These are phyloP conservation scores for Hymenoscyphus occultus DNA, from an alignment of 2,329 filamentous ascomycete genomes.

Conservation along the genomic window DNA sequence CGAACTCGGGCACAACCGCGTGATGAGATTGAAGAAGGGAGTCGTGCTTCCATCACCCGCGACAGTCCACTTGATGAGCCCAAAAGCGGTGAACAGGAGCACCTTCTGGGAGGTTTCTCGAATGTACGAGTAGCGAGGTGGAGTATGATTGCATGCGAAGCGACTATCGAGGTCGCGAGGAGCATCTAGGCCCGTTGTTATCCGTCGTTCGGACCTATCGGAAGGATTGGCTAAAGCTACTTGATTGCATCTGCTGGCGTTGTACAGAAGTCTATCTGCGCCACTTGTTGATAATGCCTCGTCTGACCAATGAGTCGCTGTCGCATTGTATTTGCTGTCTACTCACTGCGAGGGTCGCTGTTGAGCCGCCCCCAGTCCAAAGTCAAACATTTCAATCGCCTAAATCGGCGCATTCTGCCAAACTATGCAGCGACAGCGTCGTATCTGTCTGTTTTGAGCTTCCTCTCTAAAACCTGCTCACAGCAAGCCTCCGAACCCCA, in stretches of 20 bases:
- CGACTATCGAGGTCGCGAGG: background rate
- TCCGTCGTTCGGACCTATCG: background rate
- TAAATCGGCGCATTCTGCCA: slow-evolving; percentile 1
- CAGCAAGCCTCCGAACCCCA: slow-evolving; percentile 1
- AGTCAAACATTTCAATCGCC: background rate
- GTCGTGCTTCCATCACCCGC: background rate
- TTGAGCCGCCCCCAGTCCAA: background rate
- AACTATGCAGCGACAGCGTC: too few relatives aligned
- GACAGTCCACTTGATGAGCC: background rate
- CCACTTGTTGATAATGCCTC: background rate
- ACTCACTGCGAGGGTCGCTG: background rate
- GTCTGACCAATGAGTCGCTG: background rate
- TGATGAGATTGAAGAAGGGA: background rate
- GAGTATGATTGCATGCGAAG: background rate
- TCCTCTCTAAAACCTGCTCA: slow-evolving; percentile 1
- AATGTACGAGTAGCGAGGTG: background rate
- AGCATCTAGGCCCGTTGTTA: slow-evolving; percentile 2
- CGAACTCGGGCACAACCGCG: background rate
- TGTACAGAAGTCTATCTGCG: slow-evolving; percentile 3
- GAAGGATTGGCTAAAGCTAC: background rate
- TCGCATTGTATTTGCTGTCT: background rate
- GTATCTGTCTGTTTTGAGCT: slow-evolving; percentile 1
- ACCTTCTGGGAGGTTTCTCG: background rate
- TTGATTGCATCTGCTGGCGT: background rate
- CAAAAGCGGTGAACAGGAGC: background rate